Conservation (phyloP, 2,329 filamentous ascomycete species). For the Xylariaceae sp. region DNA sequence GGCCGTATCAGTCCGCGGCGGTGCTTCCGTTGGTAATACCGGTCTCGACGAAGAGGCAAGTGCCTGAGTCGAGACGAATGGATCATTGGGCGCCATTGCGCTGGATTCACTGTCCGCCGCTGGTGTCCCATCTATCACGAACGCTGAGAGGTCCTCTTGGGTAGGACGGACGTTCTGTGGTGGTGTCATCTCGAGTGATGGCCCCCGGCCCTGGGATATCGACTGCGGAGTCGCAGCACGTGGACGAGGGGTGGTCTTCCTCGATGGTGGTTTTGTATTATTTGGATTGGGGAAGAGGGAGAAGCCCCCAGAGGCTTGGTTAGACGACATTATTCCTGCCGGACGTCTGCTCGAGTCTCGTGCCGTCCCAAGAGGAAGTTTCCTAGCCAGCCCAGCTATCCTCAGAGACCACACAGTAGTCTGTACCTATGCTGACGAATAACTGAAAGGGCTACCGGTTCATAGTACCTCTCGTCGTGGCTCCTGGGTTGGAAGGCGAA, state of each 20-base stretch:
- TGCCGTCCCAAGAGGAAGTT: not conserved
- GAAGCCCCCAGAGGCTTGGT: constrained; percentile 42
- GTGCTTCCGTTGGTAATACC: constrained; percentile 37
- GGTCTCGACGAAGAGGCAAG: constrained; percentile 26
- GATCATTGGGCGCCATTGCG: constrained; percentile 21
- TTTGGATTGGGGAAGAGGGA: constrained; percentile 54
- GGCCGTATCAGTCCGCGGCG: constrained; percentile 44
- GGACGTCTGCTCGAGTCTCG: not conserved
- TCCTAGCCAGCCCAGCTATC: not conserved
- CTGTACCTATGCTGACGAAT: not conserved
- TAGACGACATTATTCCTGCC: constrained; percentile 15
- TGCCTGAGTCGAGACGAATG: constrained; percentile 23
- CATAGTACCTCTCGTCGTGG: not conserved
- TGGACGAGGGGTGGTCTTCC: constrained; percentile 37
- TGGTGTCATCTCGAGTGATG: constrained; percentile 27
- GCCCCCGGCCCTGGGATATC: constrained; percentile 17
- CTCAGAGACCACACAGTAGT: no score
- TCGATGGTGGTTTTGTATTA: constrained; percentile 34
- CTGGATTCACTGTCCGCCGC: constrained; percentile 5
- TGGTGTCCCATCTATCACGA: constrained; percentile 27
- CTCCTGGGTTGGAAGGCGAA: not conserved
- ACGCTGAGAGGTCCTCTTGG: constrained; percentile 23
- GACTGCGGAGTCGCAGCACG: constrained; percentile 25
- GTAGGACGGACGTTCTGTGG: constrained; percentile 23
- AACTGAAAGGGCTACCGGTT: not conserved